phyloP scores from a whole-genome alignment of 2,329 filamentous ascomycete species.

The Phoma herbarum region DNA sequence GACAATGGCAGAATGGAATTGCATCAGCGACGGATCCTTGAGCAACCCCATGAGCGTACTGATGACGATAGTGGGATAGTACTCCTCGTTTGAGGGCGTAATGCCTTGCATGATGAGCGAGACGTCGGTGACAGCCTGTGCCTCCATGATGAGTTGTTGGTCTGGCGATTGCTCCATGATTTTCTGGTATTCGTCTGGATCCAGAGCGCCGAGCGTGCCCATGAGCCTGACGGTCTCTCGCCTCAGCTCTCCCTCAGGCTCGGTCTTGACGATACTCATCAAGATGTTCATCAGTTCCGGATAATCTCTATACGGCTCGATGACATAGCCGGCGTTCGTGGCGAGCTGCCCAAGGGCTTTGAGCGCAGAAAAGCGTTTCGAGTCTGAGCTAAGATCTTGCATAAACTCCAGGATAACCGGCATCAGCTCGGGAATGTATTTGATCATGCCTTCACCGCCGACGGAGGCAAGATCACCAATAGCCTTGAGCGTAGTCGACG shows the following conservation, averaged over 20 bases:
- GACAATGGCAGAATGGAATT: conserved; percentile 92
- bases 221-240: conserved; percentile 97
- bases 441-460: conserved; percentile 90
- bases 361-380: conserved; percentile 89
- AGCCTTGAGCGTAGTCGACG: conserved; percentile 92
- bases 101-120: conserved; percentile 97
- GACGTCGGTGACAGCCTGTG: conserved; percentile 84
- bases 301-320: conserved; percentile 93
- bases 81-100: conserved; percentile 96
- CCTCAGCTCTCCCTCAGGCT: conserved; percentile 83
- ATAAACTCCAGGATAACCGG: conserved; percentile 92
- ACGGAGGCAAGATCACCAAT: conserved; percentile 94
- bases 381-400: conserved; percentile 89
- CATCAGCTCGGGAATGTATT: conserved; percentile 92
- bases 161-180: conserved; percentile 90
- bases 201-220: conserved; percentile 91
- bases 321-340: conserved; percentile 97
- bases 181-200: conserved; percentile 96
- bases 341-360: conserved; percentile 91
- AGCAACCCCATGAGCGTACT: conserved; percentile 92
- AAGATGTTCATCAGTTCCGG: conserved; percentile 91
- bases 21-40: conserved; percentile 86
- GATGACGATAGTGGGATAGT: conserved; percentile 97
- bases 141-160: conserved; percentile 73
- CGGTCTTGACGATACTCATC: conserved; percentile 92